phyloP scores from a whole-genome alignment of 2,329 filamentous ascomycete genomes.

The Clonostachys rhizophaga region DNA sequence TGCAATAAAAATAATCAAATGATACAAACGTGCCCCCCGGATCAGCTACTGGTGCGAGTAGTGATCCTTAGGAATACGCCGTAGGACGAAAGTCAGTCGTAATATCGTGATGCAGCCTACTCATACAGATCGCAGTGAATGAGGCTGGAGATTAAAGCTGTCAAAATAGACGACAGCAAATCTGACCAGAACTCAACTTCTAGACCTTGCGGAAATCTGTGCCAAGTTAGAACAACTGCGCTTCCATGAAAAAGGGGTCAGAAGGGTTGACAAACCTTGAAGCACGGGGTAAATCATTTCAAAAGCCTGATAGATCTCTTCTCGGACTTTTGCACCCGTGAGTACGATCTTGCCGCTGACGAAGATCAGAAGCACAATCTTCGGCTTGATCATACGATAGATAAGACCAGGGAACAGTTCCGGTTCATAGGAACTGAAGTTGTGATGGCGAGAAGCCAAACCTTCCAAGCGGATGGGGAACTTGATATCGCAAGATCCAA shows the following conservation, averaged over 20 bases:
- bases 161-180: not conserved
- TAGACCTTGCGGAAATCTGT: constrained; percentile 56
- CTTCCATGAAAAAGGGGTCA: too few species aligned
- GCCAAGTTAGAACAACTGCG: constrained; percentile 2
- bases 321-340: constrained; percentile 94
- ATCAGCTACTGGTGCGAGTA: not conserved
- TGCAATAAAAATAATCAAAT: constrained; percentile 36
- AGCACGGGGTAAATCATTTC: constrained; percentile 97
- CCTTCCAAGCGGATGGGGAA: constrained; percentile 97
- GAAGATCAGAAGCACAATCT: constrained; percentile 97
- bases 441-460: constrained; percentile 94
- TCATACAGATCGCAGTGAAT: constrained; percentile 28
- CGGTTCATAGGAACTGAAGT: constrained; percentile 98
- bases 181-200: constrained; percentile 5
- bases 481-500: constrained; percentile 98
- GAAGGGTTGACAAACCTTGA: constrained; percentile 54
- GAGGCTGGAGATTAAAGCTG: not conserved
- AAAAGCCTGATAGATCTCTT: constrained; percentile 96
- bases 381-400: constrained; percentile 99
- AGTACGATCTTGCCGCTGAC: constrained; percentile 97
- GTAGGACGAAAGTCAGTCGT: constrained; percentile 31
- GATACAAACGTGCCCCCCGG: constrained; percentile 24
- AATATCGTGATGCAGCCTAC: constrained; percentile 40
- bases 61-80: constrained; percentile 4
- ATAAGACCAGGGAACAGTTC: constrained; percentile 98